Conservation (phyloP, 2,329 filamentous ascomycete genomes). For the Myriosclerotinia curreyana region DNA sequence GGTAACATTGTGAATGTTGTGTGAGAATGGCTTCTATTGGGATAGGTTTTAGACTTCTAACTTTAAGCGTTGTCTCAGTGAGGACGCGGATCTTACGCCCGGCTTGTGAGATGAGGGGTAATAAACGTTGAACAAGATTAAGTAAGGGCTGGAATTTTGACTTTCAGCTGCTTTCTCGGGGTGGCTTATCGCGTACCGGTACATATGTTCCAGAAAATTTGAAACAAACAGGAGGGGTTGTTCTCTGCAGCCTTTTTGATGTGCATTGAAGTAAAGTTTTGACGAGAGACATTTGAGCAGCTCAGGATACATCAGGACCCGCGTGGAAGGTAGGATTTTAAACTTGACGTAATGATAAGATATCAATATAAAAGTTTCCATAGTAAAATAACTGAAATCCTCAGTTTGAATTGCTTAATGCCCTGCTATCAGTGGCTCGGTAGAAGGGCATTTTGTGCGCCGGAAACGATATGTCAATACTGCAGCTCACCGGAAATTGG, state of each 20-base stretch:
- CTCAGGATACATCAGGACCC: not conserved
- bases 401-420: not conserved
- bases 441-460: not conserved
- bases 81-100: not conserved
- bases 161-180: constrained; percentile 7
- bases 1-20: constrained; percentile 4
- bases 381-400: not conserved
- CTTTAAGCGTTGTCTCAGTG: constrained; percentile 1
- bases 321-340: not conserved
- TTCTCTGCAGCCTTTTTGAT: constrained; percentile 1
- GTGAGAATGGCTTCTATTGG: not conserved
- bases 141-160: constrained; percentile 3
- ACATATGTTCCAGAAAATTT: constrained; percentile 13
- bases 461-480: not conserved
- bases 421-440: not conserved
- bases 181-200: not conserved
- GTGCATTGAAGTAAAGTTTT: not conserved
- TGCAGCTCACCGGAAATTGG: not conserved
- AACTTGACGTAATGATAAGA: not conserved
- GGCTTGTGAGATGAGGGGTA: constrained; percentile 12
- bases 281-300: not conserved
- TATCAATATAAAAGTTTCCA: not conserved
- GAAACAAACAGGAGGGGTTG: not conserved
- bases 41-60: constrained; percentile 3
- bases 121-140: constrained; percentile 12